Evolutionary conservation across 768 basidiomycete species (phyloP).

Genomic region (Agaricus blazei): DNA sequence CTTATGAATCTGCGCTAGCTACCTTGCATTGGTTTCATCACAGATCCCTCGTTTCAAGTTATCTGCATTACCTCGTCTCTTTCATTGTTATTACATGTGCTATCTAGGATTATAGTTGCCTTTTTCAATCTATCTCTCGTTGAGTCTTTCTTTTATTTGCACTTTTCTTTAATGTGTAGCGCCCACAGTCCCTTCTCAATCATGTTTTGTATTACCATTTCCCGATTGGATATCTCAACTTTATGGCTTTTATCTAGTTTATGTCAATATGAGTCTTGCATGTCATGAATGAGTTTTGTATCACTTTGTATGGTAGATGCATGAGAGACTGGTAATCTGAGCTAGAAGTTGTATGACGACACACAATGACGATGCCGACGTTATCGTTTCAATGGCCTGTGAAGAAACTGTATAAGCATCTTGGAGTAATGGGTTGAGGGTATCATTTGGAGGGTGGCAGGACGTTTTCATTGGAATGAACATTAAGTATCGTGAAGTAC

Average conservation of each 20-base stretch:
- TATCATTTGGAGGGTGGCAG: too few relatives aligned
- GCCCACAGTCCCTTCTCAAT: neutral
- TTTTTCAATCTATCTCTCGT: neutral
- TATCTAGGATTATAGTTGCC: neutral
- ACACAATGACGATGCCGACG: too few relatives aligned
- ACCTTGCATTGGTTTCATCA: conserved; percentile 2
- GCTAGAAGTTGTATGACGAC: too few relatives aligned
- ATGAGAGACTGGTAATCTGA: neutral
- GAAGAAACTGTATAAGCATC: too few relatives aligned
- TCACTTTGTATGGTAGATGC: neutral
- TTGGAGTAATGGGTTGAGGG: too few relatives aligned
- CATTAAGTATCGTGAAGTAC: too few relatives aligned
- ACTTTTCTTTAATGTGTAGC: conserved; percentile 6
- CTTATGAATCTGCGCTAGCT: neutral
- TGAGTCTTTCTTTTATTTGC: neutral
- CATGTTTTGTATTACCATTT: conserved; percentile 1
- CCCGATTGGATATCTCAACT: conserved; percentile 10
- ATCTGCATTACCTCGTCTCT: conserved; percentile 5
- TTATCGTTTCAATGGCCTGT: too few relatives aligned
- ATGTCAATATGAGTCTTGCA: conserved; percentile 8
- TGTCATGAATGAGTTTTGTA: neutral
- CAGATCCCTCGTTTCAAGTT: conserved; percentile 4
- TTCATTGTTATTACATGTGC: conserved; percentile 6
- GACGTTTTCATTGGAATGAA: too few relatives aligned
- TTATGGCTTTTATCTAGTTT: conserved; percentile 12